Conservation (phyloP, 805 yeast species). For the Myxozyma vanderwaltii region DNA sequence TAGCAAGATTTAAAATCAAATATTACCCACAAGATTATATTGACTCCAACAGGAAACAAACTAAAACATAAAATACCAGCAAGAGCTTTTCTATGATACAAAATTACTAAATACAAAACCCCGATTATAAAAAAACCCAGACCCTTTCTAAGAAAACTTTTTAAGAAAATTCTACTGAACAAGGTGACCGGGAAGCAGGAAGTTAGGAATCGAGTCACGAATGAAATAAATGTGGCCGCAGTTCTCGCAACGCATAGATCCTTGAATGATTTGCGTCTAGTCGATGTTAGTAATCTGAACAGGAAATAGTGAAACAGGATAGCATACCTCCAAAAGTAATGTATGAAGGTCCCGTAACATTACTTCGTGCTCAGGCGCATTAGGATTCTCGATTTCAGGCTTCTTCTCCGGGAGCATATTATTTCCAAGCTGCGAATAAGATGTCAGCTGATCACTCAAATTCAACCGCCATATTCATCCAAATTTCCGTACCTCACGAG, state of each 20-base stretch:
- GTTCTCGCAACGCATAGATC: conserved; percentile 82
- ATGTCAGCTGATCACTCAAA: background rate
- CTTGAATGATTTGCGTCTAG: conserved; percentile 76
- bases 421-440: conserved; percentile 23
- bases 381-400: conserved; percentile 52
- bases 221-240: conserved; percentile 87
- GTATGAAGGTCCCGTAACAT: conserved; percentile 75
- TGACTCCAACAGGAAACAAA: no score
- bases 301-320: background rate
- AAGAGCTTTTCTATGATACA: background rate
- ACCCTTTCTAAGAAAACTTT: no score
- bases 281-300: background rate
- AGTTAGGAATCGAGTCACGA: conserved; percentile 92
- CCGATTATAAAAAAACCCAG: background rate
- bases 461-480: background rate
- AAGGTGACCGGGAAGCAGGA: conserved; percentile 90
- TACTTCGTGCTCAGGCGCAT: conserved; percentile 49
- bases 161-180: conserved; percentile 48
- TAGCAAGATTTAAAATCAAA: no score
- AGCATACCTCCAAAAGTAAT: conserved; percentile 61
- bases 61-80: no score
- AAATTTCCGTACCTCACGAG: conserved; percentile 56
- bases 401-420: conserved; percentile 40
- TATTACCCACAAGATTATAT: no score
- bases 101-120: background rate